These are phyloP conservation scores for Sporothrix luriei DNA, from an alignment of 2,329 filamentous ascomycete genomes.

Conservation along the genomic window DNA sequence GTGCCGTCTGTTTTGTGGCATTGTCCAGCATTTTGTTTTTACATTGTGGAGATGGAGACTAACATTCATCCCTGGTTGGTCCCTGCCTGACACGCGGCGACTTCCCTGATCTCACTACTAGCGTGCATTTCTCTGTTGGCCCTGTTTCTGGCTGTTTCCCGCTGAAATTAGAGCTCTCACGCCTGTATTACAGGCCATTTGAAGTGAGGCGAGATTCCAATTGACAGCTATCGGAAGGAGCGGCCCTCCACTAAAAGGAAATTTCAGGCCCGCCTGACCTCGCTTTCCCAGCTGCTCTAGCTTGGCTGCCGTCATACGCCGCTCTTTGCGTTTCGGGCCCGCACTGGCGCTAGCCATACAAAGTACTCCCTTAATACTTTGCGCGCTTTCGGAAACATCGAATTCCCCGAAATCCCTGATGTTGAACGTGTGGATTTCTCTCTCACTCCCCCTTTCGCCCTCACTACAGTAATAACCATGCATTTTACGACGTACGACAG, in stretches of 20 bases:
- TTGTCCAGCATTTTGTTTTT: constrained; percentile 1
- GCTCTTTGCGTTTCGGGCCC: constrained; percentile 21
- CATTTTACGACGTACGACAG: constrained; percentile 1
- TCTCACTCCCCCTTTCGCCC: no score
- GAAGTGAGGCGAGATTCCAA: constrained; percentile 8
- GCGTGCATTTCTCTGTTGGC: constrained; percentile 13
- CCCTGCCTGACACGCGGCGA: constrained; percentile 6
- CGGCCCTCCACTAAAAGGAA: constrained; percentile 5
- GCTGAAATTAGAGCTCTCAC: not conserved
- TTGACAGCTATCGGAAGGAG: not conserved
- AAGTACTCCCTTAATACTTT: not conserved
- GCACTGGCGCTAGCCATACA: not conserved
- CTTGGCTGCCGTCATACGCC: not conserved
- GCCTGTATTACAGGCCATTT: not conserved
- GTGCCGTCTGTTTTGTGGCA: not conserved
- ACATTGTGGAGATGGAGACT: constrained; percentile 2
- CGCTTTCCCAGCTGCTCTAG: constrained; percentile 3
- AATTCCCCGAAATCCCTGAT: constrained; percentile 25
- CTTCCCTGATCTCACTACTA: constrained; percentile 18
- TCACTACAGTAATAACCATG: not conserved
- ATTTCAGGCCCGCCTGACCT: constrained; percentile 24
- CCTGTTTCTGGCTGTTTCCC: constrained; percentile 4
- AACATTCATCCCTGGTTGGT: constrained; percentile 18
- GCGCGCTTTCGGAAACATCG: constrained; percentile 17
- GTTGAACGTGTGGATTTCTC: no score